Conservation (phyloP, 164 flowering plant species). For the Chimonanthus praecox region DNA sequence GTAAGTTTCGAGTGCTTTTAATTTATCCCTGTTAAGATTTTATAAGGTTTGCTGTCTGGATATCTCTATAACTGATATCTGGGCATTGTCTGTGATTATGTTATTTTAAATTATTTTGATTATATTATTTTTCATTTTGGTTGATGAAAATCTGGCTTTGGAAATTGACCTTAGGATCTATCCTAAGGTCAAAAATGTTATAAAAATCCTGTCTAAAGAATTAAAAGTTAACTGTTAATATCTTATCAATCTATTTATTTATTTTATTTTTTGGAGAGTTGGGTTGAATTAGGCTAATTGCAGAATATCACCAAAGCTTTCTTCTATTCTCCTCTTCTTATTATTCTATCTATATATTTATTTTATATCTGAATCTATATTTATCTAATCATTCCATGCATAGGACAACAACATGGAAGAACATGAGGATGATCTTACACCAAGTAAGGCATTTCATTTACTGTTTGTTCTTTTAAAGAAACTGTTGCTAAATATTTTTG, state of each 20-base stretch:
- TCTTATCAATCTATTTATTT: not conserved
- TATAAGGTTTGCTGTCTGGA: no score
- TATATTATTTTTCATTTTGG: not conserved
- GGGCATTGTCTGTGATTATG: no score
- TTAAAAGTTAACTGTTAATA: not conserved
- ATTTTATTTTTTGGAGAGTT: not conserved
- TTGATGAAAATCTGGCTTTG: not conserved
- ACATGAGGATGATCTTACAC: not conserved
- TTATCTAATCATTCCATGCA: not conserved
- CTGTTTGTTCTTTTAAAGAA: not conserved
- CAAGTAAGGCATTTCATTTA: not conserved
- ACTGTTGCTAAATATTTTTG: not conserved
- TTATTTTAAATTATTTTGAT: no score
- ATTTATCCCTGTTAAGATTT: no score
- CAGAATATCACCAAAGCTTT: not conserved
- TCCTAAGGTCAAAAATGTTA: not conserved
- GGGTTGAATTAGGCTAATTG: not conserved
- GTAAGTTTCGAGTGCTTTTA: no score
- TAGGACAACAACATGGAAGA: not conserved
- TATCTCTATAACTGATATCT: no score
- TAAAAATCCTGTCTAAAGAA: not conserved
- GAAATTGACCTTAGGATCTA: not conserved
- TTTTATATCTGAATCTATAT: no score
- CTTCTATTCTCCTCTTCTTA: not conserved
- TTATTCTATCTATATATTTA: not conserved